These are phyloP conservation scores for Candida quercuum DNA, from an alignment of 805 yeast genomes.

Conservation along the genomic window DNA sequence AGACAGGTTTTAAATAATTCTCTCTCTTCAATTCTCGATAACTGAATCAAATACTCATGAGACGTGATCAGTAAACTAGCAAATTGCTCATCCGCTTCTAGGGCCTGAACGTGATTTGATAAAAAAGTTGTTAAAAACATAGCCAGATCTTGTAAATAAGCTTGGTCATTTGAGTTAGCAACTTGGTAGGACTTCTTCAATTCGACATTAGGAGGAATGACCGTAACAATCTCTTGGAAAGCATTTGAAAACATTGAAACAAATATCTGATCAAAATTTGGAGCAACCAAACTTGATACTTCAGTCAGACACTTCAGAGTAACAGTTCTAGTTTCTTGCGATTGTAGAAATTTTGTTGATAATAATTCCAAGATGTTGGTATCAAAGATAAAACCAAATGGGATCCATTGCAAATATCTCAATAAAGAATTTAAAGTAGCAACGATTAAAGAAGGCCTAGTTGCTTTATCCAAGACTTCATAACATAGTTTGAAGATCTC, in stretches of 20 bases:
- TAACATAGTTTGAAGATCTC: slow-evolving; percentile 90
- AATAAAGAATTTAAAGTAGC: slow-evolving; percentile 81
- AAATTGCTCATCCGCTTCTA: slow-evolving; percentile 51
- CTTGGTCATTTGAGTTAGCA: slow-evolving; percentile 83
- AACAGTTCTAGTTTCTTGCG: slow-evolving; percentile 74
- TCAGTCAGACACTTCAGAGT: slow-evolving; percentile 92
- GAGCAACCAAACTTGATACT: slow-evolving; percentile 63
- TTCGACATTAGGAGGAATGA: slow-evolving; percentile 71
- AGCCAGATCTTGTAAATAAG: slow-evolving; percentile 91
- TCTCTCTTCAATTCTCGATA: slow-evolving; percentile 90
- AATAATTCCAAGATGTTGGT: slow-evolving; percentile 72
- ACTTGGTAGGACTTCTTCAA: slow-evolving; percentile 64
- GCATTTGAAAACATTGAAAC: slow-evolving; percentile 65
- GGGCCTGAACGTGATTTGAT: slow-evolving; percentile 59
- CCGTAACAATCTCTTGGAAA: slow-evolving; percentile 59
- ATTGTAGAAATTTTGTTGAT: slow-evolving; percentile 69
- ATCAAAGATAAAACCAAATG: slow-evolving; percentile 83
- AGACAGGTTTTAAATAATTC: slow-evolving; percentile 93
- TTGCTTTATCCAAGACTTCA: slow-evolving; percentile 86
- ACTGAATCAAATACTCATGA: slow-evolving; percentile 74
- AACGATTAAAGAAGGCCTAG: slow-evolving; percentile 74
- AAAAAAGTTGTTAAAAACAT: slow-evolving; percentile 86
- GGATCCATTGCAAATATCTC: slow-evolving; percentile 93
- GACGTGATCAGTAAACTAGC: slow-evolving; percentile 62
- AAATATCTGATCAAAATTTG: slow-evolving; percentile 53